A percentile compares a stretch with the other conserved stretches of the same genome.
These are phyloP conservation scores for Funneliformis caledonium DNA, from an alignment of 371 early-diverging fungal species.

Conservation along the genomic window DNA sequence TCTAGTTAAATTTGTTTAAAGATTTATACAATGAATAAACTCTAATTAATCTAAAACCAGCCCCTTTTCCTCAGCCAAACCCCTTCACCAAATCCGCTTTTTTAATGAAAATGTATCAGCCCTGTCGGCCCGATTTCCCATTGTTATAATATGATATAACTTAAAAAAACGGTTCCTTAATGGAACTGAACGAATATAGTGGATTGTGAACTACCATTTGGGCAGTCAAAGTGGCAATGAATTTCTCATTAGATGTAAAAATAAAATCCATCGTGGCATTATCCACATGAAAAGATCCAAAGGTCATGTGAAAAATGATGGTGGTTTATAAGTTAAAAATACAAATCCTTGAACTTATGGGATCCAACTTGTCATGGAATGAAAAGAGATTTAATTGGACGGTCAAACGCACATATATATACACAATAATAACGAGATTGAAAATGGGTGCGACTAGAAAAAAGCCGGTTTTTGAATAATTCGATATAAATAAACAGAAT, in stretches of 20 bases:
- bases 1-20: too few species aligned
- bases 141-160: neutral
- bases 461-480: too few species aligned
- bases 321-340: neutral
- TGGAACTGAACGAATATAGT: neutral
- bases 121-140: slow-evolving; percentile 25
- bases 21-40: too few species aligned
- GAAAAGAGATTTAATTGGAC: neutral
- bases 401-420: too few species aligned
- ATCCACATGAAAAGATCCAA: neutral
- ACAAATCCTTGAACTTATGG: neutral
- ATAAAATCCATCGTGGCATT: neutral
- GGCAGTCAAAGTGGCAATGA: neutral
- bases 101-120: neutral
- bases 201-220: neutral
- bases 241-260: neutral
- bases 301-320: neutral
- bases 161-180: slow-evolving; percentile 16
- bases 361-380: neutral
- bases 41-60: too few species aligned
- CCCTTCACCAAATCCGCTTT: neutral
- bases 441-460: too few species aligned
- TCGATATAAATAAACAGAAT: too few species aligned
- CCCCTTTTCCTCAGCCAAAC: too few species aligned
- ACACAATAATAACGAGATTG: too few species aligned